These are phyloP conservation scores for Nitzschia palea DNA, from an alignment of 108 stramenopile species.

Conservation along the genomic window DNA sequence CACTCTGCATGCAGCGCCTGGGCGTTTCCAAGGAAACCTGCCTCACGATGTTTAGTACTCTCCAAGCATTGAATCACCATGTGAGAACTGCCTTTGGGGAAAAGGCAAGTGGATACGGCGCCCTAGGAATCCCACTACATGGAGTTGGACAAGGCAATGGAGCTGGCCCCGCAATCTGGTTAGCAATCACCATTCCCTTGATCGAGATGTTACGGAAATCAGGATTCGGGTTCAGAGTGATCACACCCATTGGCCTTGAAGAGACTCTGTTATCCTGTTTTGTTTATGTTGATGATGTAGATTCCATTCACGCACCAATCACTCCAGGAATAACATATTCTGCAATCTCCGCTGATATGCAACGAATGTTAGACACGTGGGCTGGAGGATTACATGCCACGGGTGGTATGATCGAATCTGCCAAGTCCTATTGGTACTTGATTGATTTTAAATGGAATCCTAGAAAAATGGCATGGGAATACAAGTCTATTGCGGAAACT, in stretches of 20 bases:
- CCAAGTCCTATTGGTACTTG: conserved; percentile 14
- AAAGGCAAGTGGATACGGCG: background rate
- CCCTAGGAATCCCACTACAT: background rate
- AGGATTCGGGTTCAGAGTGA: conserved; percentile 10
- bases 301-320: background rate
- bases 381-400: conserved; percentile 3
- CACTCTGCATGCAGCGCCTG: conserved; percentile 7
- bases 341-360: background rate
- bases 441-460: conserved; percentile 5
- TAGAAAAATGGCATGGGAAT: background rate
- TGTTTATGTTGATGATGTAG: conserved; percentile 37
- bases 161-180: conserved; percentile 40
- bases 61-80: conserved; percentile 9
- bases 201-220: conserved; percentile 4
- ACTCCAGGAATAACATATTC: background rate
- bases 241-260: background rate
- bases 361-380: conserved; percentile 4
- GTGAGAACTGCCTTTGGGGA: background rate
- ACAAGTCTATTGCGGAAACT: background rate
- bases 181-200: conserved; percentile 19
- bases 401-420: conserved; percentile 12
- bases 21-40: background rate
- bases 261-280: background rate
- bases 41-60: background rate
- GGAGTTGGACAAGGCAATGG: conserved; percentile 43